Evolutionary conservation across 129 eudicot species (phyloP).

Genomic region (Daucus carota): DH1_v3.0 NC_030386.2:24988001-24988500

Average conservation of each 20-base stretch:
- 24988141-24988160: no score
- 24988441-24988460: constrained; percentile 1
- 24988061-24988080: no score
- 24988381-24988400: background rate
- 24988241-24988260: background rate
- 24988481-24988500: constrained; percentile 68
- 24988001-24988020: background rate
- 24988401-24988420: background rate
- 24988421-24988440: background rate
- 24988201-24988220: no score
- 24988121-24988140: no score
- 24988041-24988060: no score
- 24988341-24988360: background rate
- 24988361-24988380: background rate
- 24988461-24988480: constrained; percentile 82
- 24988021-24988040: no score
- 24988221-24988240: no score
- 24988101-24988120: no score
- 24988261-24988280: background rate
- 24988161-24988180: no score
- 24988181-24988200: no score
- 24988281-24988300: background rate
- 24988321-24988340: background rate
- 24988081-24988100: no score
- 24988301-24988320: background rate